These are phyloP conservation scores for Phoenix roebelenii DNA, from an alignment of 176 grass and related monocot species.

Conservation along the genomic window DNA sequence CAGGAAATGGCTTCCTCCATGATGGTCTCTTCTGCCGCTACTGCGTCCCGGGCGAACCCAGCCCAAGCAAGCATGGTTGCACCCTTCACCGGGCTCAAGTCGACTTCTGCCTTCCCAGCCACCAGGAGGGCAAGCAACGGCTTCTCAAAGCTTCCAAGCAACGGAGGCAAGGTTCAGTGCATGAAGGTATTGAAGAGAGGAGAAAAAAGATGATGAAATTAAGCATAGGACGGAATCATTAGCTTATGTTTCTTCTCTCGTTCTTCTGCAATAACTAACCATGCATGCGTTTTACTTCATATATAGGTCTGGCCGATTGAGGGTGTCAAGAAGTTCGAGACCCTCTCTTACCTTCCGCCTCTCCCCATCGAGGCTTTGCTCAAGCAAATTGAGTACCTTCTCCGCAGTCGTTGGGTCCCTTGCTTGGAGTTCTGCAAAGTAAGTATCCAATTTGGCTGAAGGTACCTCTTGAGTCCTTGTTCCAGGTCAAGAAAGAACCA, in stretches of 20 bases:
- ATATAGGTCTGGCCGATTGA: slow-evolving; percentile 29
- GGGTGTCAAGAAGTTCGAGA: slow-evolving; percentile 36
- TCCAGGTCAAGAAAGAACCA: not conserved
- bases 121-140: slow-evolving; percentile 19
- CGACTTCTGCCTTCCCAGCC: slow-evolving; percentile 20
- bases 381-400: slow-evolving; percentile 36
- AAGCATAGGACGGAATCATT: no score
- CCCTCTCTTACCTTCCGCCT: slow-evolving; percentile 29
- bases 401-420: slow-evolving; percentile 26
- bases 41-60: slow-evolving; percentile 19
- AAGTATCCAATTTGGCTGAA: not conserved
- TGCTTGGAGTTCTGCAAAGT: slow-evolving; percentile 38
- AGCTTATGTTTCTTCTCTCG: no score
- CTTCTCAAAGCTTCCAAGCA: slow-evolving; percentile 39
- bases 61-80: slow-evolving; percentile 28
- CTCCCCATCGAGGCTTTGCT: slow-evolving; percentile 18
- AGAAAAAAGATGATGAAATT: not conserved
- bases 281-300: not conserved
- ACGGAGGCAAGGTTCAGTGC: slow-evolving; percentile 53
- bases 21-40: slow-evolving; percentile 39
- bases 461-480: not conserved
- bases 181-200: slow-evolving; percentile 44
- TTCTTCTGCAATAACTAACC: not conserved
- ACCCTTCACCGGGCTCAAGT: slow-evolving; percentile 51
- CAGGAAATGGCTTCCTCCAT: slow-evolving; percentile 42